Conservation (phyloP, 208 protist species). For the Trypanosoma grayi region DNA sequence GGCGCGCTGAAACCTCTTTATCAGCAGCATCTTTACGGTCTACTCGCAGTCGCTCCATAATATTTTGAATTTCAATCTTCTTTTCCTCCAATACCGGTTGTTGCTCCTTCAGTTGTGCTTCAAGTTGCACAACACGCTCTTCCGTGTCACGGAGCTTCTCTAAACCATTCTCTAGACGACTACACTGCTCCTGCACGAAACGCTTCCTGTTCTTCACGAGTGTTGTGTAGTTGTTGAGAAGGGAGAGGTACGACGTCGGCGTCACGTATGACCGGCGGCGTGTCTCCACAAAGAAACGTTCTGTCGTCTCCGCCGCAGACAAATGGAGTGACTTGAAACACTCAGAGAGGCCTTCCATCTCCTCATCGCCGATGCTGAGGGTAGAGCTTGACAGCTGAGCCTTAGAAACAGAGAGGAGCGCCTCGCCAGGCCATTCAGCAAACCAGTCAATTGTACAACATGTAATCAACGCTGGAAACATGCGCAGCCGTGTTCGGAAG, state of each 20-base stretch:
- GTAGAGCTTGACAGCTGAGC: conserved; percentile 49
- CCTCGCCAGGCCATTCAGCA: conserved; percentile 95
- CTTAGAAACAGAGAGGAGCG: conserved; percentile 91
- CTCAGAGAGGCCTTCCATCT: conserved; percentile 45
- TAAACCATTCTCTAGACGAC: conserved; percentile 94
- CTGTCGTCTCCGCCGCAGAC: conserved; percentile 80
- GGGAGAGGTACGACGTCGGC: conserved; percentile 96
- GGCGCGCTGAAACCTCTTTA: conserved; percentile 79
- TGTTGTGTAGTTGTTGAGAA: conserved; percentile 90
- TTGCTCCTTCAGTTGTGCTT: conserved; percentile 92
- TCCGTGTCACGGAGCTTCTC: conserved; percentile 94
- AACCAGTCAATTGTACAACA: conserved; percentile 99
- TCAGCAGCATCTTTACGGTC: conserved; percentile 91
- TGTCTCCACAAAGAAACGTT: conserved; percentile 90
- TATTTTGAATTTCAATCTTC: conserved; percentile 88
- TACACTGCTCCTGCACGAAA: conserved; percentile 78
- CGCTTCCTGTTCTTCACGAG: conserved; percentile 85
- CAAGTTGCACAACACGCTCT: conserved; percentile 92
- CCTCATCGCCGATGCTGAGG: conserved; percentile 12
- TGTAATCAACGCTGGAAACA: conserved; percentile 97
- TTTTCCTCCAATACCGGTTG: conserved; percentile 95
- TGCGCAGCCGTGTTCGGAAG: conserved; percentile 95
- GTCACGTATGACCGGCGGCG: conserved; percentile 97
- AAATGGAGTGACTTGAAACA: conserved; percentile 94
- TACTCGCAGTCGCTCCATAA: conserved; percentile 92